Evolutionary conservation across 352 stramenopile genomes (phyloP), one percentile per base, ranked within the genome.

Genomic region (Stramenopiles sp.): DNA sequence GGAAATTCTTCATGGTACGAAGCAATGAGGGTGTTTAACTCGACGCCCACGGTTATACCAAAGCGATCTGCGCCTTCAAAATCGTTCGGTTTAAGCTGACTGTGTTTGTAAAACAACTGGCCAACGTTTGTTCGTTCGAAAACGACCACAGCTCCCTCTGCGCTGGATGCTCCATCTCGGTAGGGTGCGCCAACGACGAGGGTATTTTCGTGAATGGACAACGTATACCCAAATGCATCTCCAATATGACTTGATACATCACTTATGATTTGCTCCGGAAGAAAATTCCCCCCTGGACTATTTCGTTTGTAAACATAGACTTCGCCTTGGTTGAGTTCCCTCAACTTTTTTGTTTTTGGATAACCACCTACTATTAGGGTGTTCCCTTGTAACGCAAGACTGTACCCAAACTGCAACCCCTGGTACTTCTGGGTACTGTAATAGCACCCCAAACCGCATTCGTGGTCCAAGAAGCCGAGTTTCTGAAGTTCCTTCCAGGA

Each of bases 1-100:
- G 43, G 43, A 53, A 53, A 53, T 25, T 53, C 43, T 53, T 53
- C 43, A 53, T 53, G 43, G 25, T 53, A 53, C 43, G 43, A 53
- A 18, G 43, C 43, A 18, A 53, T 25, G 12, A 53, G 25, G 12
- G 43, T 53, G 12, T 53, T 53, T 12, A 18, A 12, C 25, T 53
- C 43, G 43, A 53, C 25, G 12, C 12, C 12, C 12, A 53, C 43
- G 43, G 12, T 53, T 25, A 53, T 53, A 53, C 43, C 43, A 18
- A 53, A 53, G 25, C 43, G 43, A 25, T 53, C 43, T 12, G 43
- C 12, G 25, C 12, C 43, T 53, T 53, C 25, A 25, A 12, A 12
- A 53, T 53, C 43, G 12, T 25, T 53, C 12, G 12, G 12, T 25
- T 25, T 12, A 12, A 53, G 25, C 12, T 53, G 43, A 25, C 12